These are phyloP conservation scores for Trichosporon asahii DNA, from an alignment of 1,284 basidiomycete genomes.

Conservation along the genomic window DNA sequence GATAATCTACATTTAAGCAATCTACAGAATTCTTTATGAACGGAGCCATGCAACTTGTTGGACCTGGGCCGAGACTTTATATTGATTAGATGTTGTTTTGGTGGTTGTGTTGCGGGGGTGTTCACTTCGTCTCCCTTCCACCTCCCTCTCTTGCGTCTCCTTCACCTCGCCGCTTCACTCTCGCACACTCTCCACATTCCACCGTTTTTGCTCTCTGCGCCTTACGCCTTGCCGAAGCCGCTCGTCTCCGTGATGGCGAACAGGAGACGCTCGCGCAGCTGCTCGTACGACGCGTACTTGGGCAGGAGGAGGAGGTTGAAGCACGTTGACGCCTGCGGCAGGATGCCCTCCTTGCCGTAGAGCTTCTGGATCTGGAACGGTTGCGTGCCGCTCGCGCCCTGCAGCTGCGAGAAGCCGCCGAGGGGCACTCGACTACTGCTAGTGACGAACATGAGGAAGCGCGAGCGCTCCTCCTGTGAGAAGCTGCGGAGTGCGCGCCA, in stretches of 20 bases:
- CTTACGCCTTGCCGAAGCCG: conserved; percentile 69
- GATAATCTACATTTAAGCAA: conserved; percentile 12
- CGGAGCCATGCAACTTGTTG: conserved; percentile 9
- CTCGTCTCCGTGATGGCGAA: conserved; percentile 91
- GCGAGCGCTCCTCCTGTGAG: conserved; percentile 92
- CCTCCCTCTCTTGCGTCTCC: no score
- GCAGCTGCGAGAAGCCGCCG: conserved; percentile 85
- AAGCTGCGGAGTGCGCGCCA: conserved; percentile 98
- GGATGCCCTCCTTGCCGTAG: conserved; percentile 48
- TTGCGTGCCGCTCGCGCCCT: conserved; percentile 91
- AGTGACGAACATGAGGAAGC: conserved; percentile 96
- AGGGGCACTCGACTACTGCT: conserved; percentile 86
- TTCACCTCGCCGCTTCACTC: neutral
- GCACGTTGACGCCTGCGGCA: conserved; percentile 51
- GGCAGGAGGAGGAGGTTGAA: conserved; percentile 68
- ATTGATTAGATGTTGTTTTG: conserved; percentile 8
- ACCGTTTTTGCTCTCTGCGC: no score
- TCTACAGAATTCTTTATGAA: conserved; percentile 5
- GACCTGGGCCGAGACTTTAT: neutral
- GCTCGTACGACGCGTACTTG: conserved; percentile 88
- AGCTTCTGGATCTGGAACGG: conserved; percentile 92
- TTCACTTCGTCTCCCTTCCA: neutral
- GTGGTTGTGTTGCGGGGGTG: neutral
- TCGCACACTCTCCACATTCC: neutral
- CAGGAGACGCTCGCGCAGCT: conserved; percentile 79